A percentile compares a stretch with the other conserved stretches of the same genome.
phyloP scores from a whole-genome alignment of 495 filamentous ascomycete species.

The Xylaria scruposa region DNA sequence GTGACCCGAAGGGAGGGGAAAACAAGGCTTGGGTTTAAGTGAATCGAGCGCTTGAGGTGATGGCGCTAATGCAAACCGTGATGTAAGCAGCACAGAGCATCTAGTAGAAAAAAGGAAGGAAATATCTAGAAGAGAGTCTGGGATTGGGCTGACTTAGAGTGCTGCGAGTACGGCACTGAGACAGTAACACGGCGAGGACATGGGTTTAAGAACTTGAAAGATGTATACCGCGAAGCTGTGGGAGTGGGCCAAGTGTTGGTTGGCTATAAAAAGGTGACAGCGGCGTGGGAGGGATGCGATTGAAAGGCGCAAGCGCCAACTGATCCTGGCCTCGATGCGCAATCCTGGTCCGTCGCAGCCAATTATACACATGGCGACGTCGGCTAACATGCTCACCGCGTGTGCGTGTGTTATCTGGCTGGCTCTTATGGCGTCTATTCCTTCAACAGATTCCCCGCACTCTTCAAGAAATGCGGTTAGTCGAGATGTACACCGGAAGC shows the following conservation, averaged over 20 bases:
- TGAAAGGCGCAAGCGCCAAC: conserved; percentile 44
- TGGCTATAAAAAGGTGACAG: conserved; percentile 45
- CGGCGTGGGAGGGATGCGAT: conserved; percentile 35
- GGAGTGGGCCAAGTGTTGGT: conserved; percentile 34
- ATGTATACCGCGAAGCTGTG: conserved; percentile 27
- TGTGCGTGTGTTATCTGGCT: conserved; percentile 9
- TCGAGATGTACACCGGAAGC: conserved; percentile 4
- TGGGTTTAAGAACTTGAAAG: conserved; percentile 30
- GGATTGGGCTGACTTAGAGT: conserved; percentile 33
- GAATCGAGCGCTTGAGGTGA: conserved; percentile 30
- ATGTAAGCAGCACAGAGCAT: conserved; percentile 34
- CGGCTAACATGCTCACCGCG: conserved; percentile 40
- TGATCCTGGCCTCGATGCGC: conserved; percentile 35
- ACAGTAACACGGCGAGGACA: conserved; percentile 38
- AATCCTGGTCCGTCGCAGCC: conserved; percentile 37
- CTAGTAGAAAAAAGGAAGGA: conserved; percentile 35
- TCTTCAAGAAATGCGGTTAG: conserved; percentile 1
- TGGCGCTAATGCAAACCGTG: conserved; percentile 34
- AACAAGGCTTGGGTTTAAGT: not conserved
- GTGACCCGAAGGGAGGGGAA: conserved; percentile 23
- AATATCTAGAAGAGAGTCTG: not conserved
- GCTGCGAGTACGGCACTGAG: conserved; percentile 25
- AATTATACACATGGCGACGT: conserved; percentile 35
- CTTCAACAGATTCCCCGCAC: conserved; percentile 11
- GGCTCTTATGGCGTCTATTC: conserved; percentile 21